These are phyloP conservation scores for Penicillium pancosmium DNA, from an alignment of 495 filamentous ascomycete genomes.

Conservation along the genomic window DNA sequence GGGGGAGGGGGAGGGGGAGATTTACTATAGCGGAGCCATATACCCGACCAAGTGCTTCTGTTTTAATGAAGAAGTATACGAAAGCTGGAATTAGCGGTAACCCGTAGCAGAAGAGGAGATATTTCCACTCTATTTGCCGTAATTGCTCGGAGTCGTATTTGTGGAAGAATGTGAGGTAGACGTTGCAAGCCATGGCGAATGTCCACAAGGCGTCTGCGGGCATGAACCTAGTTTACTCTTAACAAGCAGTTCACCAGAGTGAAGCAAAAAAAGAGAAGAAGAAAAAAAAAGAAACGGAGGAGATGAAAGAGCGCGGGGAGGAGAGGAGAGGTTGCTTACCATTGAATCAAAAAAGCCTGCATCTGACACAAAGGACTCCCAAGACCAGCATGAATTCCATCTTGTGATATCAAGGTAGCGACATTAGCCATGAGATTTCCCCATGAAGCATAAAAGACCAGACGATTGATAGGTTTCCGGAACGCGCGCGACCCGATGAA, in stretches of 20 bases:
- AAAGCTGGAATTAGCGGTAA: conserved; percentile 72
- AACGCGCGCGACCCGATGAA: conserved; percentile 54
- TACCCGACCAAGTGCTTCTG: conserved; percentile 50
- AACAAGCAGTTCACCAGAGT: neutral
- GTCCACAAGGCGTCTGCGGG: conserved; percentile 80
- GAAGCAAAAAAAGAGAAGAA: neutral
- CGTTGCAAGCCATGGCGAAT: conserved; percentile 85
- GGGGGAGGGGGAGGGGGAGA: neutral
- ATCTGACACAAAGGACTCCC: conserved; percentile 67
- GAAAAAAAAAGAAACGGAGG: neutral
- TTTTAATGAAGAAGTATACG: conserved; percentile 65
- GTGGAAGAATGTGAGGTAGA: conserved; percentile 83
- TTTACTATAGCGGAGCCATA: conserved; percentile 74
- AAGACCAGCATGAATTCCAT: conserved; percentile 47
- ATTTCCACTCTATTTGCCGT: conserved; percentile 70
- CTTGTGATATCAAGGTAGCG: conserved; percentile 71
- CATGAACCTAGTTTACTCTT: conserved; percentile 59
- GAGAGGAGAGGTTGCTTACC: conserved; percentile 55
- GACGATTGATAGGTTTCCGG: conserved; percentile 83
- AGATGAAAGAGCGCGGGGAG: neutral
- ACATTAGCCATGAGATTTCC: conserved; percentile 83
- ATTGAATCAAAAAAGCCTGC: conserved; percentile 75
- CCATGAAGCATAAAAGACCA: conserved; percentile 84
- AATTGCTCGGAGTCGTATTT: conserved; percentile 70
- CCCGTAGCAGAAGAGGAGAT: conserved; percentile 74